phyloP scores from a whole-genome alignment of 2,329 filamentous ascomycete genomes.

The Penicillium aurantiogriseum region DNA sequence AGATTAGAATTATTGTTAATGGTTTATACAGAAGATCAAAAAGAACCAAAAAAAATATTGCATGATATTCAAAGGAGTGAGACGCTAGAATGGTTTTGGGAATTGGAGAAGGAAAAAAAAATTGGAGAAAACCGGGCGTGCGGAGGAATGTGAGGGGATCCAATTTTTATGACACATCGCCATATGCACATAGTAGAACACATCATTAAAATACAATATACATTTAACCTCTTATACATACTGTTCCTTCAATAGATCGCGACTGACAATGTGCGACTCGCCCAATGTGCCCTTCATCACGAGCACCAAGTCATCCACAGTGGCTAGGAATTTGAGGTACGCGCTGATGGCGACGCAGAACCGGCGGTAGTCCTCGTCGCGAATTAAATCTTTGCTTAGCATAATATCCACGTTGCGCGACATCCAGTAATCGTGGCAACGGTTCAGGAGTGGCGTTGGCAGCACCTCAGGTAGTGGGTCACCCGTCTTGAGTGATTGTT shows the following conservation, averaged over 20 bases:
- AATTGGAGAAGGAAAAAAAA: slow-evolving; percentile 2
- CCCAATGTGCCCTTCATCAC: slow-evolving; percentile 47
- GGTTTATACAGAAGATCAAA: background rate
- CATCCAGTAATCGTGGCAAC: slow-evolving; percentile 31
- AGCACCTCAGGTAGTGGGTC: slow-evolving; percentile 50
- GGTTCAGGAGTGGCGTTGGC: slow-evolving; percentile 48
- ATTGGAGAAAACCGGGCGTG: slow-evolving; percentile 12
- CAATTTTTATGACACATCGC: slow-evolving; percentile 5
- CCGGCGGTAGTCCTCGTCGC: slow-evolving; percentile 46
- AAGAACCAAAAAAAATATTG: background rate
- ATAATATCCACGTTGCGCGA: slow-evolving; percentile 22
- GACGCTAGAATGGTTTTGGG: background rate
- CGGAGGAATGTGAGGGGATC: slow-evolving; percentile 7
- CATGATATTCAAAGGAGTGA: background rate
- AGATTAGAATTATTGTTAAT: background rate
- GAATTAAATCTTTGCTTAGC: slow-evolving; percentile 36
- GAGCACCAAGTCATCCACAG: slow-evolving; percentile 48
- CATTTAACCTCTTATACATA: slow-evolving; percentile 1
- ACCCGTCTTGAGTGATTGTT: slow-evolving; percentile 50
- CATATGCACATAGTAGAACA: background rate
- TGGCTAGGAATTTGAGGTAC: slow-evolving; percentile 46
- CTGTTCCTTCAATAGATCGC: slow-evolving; percentile 15
- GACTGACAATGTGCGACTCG: slow-evolving; percentile 39
- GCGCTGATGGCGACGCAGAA: slow-evolving; percentile 50
- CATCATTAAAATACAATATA: background rate